phyloP scores from a whole-genome alignment of 2,329 filamentous ascomycete genomes.

The Calonectria hawksworthii region DNA sequence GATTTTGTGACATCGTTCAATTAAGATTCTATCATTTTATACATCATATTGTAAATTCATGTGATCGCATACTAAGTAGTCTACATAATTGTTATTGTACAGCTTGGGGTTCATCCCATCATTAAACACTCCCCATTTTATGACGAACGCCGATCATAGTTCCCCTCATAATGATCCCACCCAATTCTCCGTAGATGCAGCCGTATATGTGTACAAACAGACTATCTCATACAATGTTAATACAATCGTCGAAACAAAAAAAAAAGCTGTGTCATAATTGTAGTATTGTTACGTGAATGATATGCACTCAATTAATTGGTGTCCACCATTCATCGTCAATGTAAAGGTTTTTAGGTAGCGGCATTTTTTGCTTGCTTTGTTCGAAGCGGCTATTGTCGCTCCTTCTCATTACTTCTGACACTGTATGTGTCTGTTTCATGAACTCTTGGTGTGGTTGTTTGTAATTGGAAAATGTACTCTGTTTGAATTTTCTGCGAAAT shows the following conservation, averaged over 20 bases:
- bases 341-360: conserved; percentile 40
- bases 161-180: neutral
- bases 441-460: conserved; percentile 45
- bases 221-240: neutral
- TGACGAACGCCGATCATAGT: conserved; percentile 3
- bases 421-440: conserved; percentile 53
- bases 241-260: conserved; percentile 1
- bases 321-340: conserved; percentile 43
- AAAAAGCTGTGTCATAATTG: conserved; percentile 26
- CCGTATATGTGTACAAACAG: conserved; percentile 9
- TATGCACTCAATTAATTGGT: conserved; percentile 42
- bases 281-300: neutral
- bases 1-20: neutral
- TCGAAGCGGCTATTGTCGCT: conserved; percentile 37
- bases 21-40: neutral
- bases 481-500: conserved; percentile 43
- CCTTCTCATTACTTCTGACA: conserved; percentile 51
- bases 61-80: neutral
- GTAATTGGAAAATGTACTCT: conserved; percentile 54
- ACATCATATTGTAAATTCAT: neutral
- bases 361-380: conserved; percentile 40
- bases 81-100: conserved; percentile 10
- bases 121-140: neutral
- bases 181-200: conserved; percentile 6
- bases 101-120: neutral